phyloP scores from a whole-genome alignment of 2,329 filamentous ascomycete species.

The Beauveria pseudobassiana region DNA sequence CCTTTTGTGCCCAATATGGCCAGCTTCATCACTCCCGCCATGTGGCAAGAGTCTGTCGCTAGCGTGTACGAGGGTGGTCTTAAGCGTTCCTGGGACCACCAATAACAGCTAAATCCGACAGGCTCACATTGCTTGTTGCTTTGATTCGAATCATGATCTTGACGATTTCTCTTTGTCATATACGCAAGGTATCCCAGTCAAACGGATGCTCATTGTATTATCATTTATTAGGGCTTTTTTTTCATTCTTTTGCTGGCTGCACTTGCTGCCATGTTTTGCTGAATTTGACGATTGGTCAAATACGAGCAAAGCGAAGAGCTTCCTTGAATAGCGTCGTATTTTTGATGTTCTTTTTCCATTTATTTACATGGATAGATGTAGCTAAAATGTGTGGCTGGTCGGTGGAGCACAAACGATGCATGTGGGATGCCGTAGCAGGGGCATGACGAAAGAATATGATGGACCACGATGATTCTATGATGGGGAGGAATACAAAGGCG shows the following conservation, averaged over 20 bases:
- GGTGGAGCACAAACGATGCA: background rate
- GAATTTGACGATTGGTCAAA: background rate
- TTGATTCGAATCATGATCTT: background rate
- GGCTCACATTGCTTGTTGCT: background rate
- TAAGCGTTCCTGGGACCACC: constrained; percentile 52
- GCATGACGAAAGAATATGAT: background rate
- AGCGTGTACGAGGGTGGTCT: constrained; percentile 60
- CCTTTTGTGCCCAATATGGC: constrained; percentile 40
- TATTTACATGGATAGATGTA: constrained; percentile 1
- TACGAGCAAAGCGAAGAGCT: background rate
- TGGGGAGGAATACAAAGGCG: background rate
- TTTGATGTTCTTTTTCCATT: background rate
- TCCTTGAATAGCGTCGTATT: background rate
- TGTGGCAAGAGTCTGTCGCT: constrained; percentile 67
- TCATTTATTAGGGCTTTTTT: background rate
- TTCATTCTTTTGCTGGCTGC: background rate
- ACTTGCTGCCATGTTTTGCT: background rate
- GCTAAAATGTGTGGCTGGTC: constrained; percentile 3
- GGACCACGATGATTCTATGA: constrained; percentile 4
- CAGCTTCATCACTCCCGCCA: constrained; percentile 59
- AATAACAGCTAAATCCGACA: constrained; percentile 16
- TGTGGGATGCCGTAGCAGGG: background rate
- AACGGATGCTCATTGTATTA: background rate
- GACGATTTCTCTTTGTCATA: background rate
- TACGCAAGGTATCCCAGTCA: background rate